phyloP scores from a whole-genome alignment of 2,329 filamentous ascomycete species.

The Fusarium penzigii region DNA sequence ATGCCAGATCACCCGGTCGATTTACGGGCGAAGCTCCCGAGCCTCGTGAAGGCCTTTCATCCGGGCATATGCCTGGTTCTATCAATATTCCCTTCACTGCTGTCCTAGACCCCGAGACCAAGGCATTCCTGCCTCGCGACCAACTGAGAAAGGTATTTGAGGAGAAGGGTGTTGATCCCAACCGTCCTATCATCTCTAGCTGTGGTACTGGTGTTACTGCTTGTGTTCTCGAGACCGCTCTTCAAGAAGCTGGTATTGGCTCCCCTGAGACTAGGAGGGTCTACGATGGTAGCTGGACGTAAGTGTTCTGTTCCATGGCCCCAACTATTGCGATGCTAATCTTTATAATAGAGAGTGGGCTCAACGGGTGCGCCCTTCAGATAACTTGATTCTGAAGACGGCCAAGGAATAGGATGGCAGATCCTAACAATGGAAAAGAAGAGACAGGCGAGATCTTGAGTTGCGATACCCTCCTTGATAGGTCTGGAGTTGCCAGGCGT shows the following conservation, averaged over 20 bases:
- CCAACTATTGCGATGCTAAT: slow-evolving; percentile 12
- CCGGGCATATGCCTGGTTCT: slow-evolving; percentile 89
- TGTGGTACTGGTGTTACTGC: slow-evolving; percentile 96
- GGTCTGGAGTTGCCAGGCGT: slow-evolving; percentile 26
- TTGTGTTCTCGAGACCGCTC: slow-evolving; percentile 82
- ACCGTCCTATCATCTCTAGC: slow-evolving; percentile 79
- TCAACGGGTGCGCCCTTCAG: slow-evolving; percentile 61
- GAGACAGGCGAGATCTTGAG: slow-evolving; percentile 20
- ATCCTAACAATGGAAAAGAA: slow-evolving; percentile 11
- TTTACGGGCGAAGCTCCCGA: slow-evolving; percentile 85
- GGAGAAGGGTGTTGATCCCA: slow-evolving; percentile 75
- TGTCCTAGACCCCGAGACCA: slow-evolving; percentile 80
- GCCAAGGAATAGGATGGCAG: slow-evolving; percentile 30
- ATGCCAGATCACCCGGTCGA: slow-evolving; percentile 78
- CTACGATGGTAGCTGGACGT: slow-evolving; percentile 99
- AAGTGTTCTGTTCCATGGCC: slow-evolving; percentile 46
- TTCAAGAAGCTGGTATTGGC: slow-evolving; percentile 77
- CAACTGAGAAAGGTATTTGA: slow-evolving; percentile 76
- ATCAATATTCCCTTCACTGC: slow-evolving; percentile 79
- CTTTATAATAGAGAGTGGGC: slow-evolving; percentile 62
- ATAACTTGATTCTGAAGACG: slow-evolving; percentile 62
- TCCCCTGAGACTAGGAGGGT: slow-evolving; percentile 67
- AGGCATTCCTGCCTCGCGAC: slow-evolving; percentile 72
- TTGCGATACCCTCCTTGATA: slow-evolving; percentile 35
- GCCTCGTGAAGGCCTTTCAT: slow-evolving; percentile 80